Percentiles rank a stretch among this genome's conserved stretches.
Conservation (phyloP, 2,329 filamentous ascomycete genomes). For the Ceratocystis albifundus region DNA sequence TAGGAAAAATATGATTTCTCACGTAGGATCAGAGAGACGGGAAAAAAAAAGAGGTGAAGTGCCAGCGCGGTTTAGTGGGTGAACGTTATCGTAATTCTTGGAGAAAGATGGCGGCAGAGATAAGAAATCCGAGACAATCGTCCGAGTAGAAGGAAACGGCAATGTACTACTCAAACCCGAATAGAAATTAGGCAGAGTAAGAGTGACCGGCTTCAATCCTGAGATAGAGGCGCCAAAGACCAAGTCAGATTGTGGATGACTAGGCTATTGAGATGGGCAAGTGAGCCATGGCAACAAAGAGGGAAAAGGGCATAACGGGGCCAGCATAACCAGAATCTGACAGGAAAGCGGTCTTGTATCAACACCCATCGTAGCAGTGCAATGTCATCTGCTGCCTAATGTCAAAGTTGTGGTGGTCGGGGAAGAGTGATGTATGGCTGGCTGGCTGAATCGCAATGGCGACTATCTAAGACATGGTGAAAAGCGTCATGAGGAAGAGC, state of each 20-base stretch:
- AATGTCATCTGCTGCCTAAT: not conserved
- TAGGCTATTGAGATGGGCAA: not conserved
- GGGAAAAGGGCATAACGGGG: not conserved
- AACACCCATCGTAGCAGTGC: not conserved
- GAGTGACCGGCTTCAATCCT: not conserved
- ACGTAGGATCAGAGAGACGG: not conserved
- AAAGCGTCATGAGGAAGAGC: not conserved
- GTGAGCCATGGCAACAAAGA: too few relatives aligned
- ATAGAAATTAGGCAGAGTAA: not conserved
- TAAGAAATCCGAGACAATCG: not conserved
- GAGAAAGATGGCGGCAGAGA: not conserved
- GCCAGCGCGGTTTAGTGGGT: not conserved
- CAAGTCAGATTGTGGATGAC: not conserved
- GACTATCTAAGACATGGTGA: not conserved
- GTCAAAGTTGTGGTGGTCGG: not conserved
- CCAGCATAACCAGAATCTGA: not conserved
- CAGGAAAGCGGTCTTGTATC: not conserved
- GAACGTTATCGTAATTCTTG: not conserved
- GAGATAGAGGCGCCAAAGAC: not conserved
- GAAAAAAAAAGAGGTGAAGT: not conserved
- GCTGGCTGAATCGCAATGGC: conserved; percentile 5
- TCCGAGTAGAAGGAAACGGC: not conserved
- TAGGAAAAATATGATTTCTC: not conserved
- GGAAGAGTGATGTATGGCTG: not conserved
- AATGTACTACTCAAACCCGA: not conserved